Base-by-base conservation (phyloP, 2,329 filamentous ascomycete genomes). In the Teratosphaeriaceae sp. region DNA sequence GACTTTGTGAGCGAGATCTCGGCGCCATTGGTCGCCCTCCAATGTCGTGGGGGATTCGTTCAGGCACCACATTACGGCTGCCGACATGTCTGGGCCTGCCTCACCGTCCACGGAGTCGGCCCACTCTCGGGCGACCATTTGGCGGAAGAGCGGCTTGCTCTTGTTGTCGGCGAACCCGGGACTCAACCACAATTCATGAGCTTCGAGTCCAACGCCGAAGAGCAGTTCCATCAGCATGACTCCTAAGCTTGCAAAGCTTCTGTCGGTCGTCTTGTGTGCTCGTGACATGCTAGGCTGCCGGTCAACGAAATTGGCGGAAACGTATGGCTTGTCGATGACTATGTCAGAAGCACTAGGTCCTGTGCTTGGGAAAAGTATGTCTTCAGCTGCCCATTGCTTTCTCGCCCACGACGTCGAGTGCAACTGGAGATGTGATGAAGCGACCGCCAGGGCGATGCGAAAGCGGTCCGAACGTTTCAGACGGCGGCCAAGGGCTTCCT, bases 11-110 rank as follows among this genome's bases (percentile, higher is more conserved):
- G 46, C 46, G 12, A 51, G 27, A 29, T 49, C 43, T 39, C 45
- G 40, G 7, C 48, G 40, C 46, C 48, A 47, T 19, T 43, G 20
- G 12, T 42, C 42, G 11, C 46, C 43, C 6, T 48, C 33, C 23
- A 48, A 24, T 19, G 48, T 50, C n/a, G 45, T 36, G 7, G 48
- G 48, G 2, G 48, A 50, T 30, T 50, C 46, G 12, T 44, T 20
- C 18, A 50, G 24, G 23, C 45, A 50, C 47, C 47, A 50, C 12
- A 19, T 20, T 2, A 50, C 26, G 1, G 45, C 45, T 5, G 31
- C 12, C 2, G 41, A 26, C 26, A 40, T 41, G 3, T 49, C 41
- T 12, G 27, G 22, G 6, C 44, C 45, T 1, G 47, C 45, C 21
- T 50, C 41, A 6, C 27, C 47, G 11, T 44, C 37, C 11, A 45